Base-by-base conservation (phyloP, 2,329 filamentous ascomycete genomes). In the Claviceps africana region DNA sequence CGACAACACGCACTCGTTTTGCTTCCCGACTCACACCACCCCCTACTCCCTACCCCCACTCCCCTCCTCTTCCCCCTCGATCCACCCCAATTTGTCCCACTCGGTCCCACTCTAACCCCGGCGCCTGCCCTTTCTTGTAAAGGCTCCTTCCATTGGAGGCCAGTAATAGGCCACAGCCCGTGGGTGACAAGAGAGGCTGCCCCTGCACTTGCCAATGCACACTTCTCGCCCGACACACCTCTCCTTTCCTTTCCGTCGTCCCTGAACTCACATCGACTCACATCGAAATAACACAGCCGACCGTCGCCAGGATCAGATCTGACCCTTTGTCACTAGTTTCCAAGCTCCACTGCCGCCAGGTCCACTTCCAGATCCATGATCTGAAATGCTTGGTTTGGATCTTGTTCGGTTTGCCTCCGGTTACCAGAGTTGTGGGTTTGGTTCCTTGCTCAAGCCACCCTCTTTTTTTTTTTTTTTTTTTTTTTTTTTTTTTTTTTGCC, bases 311-410 rank as follows among this genome's bases (percentile, higher is more conserved):
- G 30, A 48, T 35, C 47, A 40, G 47, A 48, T 40, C 49, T 28
- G 45, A 33, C 21, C 42, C 40, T n/a, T 35, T 45, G 40, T 42
- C 46, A 40, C 28, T 52, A 37, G 47, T 28, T 31, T 37, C n/a
- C n/a, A 43, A 48, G 40, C 22, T 48, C 59, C 59, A 56, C 59
- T 57, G 60, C 56, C 59, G 57, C 57, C 57, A 54, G 65, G 66
- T 58, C 67, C 67, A 68, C 67, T 60, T 58, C 55, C 49, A 67
- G 62, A 65, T 67, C 66, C 64, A 61, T 66, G 64, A 54, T 49
- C 53, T 50, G 42, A 46, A 47, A 28, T 44, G 28, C 48, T 47
- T 57, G 61, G 63, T 62, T 64, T 56, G 64, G 52, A 63, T 65
- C 64, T 65, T 60, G 63, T 44, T 59, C 59, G 56, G 56, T 56